Evolutionary conservation across 2,329 filamentous ascomycete species (phyloP).

Genomic region (Stemphylium vesicarium): DNA sequence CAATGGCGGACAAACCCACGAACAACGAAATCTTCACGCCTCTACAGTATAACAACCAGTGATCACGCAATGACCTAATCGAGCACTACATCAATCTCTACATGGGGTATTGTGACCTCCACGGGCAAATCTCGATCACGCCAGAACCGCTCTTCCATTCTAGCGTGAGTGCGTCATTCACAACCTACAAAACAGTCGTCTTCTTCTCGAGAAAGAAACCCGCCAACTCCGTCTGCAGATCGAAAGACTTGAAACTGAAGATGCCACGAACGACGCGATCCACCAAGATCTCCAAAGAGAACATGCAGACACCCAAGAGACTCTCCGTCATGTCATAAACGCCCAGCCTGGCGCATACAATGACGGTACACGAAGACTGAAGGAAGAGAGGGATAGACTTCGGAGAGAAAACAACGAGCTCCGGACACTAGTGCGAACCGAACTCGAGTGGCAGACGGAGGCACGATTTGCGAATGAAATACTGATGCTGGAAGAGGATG

Average conservation of each 20-base stretch:
- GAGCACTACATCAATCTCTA: background rate
- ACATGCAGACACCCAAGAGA: background rate
- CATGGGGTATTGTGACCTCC: background rate
- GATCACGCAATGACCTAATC: background rate
- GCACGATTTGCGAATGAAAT: no score
- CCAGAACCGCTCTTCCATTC: background rate
- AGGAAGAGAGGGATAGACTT: background rate
- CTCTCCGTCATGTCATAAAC: background rate
- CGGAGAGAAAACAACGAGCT: background rate
- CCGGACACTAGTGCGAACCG: background rate
- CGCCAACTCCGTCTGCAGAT: background rate
- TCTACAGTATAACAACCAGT: background rate
- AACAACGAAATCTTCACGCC: background rate
- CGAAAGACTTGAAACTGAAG: background rate
- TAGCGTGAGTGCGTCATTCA: background rate
- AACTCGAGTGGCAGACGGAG: no score
- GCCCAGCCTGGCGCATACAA: background rate
- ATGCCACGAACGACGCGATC: background rate
- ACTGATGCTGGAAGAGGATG: no score
- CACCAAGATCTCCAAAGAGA: background rate
- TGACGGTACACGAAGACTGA: no score
- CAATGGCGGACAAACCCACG: background rate
- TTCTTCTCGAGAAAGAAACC: background rate
- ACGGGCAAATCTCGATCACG: background rate
- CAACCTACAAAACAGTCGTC: background rate